Conservation (phyloP, 2,329 filamentous ascomycete species). For the Colletotrichum costaricense region DNA sequence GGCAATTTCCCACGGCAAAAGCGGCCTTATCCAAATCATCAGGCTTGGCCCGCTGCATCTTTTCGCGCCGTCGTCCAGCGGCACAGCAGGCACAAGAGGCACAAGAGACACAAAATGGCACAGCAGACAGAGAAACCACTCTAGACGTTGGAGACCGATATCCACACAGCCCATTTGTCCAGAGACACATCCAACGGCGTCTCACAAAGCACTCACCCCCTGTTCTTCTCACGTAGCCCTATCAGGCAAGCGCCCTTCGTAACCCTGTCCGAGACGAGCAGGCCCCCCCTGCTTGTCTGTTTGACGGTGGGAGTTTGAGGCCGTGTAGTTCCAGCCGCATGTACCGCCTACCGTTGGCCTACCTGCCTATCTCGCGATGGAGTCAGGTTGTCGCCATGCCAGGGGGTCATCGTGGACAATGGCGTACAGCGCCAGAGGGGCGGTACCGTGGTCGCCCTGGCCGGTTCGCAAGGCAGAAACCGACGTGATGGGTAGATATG, state of each 20-base stretch:
- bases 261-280: constrained; percentile 15
- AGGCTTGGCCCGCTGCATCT: constrained; percentile 5
- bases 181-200: constrained; percentile 7
- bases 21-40: not conserved
- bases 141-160: not conserved
- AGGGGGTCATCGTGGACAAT: not conserved
- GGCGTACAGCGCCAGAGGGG: constrained; percentile 10
- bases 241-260: constrained; percentile 30
- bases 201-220: not conserved
- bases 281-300: not conserved
- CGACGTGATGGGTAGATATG: not conserved
- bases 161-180: constrained; percentile 1
- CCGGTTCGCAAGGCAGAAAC: constrained; percentile 12
- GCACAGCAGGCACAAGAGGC: constrained; percentile 32
- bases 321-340: not conserved
- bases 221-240: constrained; percentile 7
- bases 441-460: not conserved
- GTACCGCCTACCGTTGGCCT: not conserved
- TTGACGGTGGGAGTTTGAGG: constrained; percentile 12
- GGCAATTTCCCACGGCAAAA: constrained; percentile 26
- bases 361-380: constrained; percentile 24
- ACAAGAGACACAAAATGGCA: constrained; percentile 18
- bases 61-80: constrained; percentile 1
- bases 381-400: constrained; percentile 12
- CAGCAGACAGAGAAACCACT: not conserved